Percentiles rank a stretch among this genome's conserved stretches.
Conservation (phyloP, 2,329 filamentous ascomycete species). For the Cordyceps pruinosa region DNA sequence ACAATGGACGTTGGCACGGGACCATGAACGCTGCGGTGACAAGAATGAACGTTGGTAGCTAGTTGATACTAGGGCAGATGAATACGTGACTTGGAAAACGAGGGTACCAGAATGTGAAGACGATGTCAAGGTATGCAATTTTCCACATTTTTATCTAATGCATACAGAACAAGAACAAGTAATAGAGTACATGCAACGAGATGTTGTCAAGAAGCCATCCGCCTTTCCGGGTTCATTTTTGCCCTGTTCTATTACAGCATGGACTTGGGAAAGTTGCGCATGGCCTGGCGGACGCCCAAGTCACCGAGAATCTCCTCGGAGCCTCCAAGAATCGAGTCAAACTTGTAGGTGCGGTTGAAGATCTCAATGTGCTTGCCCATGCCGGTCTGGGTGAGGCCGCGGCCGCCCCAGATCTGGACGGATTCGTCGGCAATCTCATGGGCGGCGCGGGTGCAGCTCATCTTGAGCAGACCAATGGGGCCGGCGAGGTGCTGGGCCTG, state of each 20-base stretch:
- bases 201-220: not conserved
- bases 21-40: not conserved
- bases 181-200: not conserved
- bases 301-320: conserved; percentile 79
- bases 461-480: conserved; percentile 77
- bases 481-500: conserved; percentile 71
- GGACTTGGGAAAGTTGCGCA: conserved; percentile 78
- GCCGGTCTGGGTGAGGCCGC: conserved; percentile 70
- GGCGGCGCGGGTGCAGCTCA: conserved; percentile 65
- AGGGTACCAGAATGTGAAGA: not conserved
- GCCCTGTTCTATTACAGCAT: conserved; percentile 50
- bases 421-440: conserved; percentile 80
- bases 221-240: not conserved
- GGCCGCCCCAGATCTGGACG: conserved; percentile 79
- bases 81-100: not conserved
- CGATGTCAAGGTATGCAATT: not conserved
- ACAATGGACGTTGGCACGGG: conserved; percentile 6
- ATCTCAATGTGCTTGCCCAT: conserved; percentile 81
- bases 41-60: not conserved
- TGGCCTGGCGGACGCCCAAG: conserved; percentile 74
- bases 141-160: not conserved
- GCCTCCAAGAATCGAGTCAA: conserved; percentile 69
- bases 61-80: conserved; percentile 8
- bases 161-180: not conserved
- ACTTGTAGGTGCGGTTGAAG: conserved; percentile 81